Base-by-base conservation (phyloP, 768 basidiomycete species). In the Pleurotus eryngii region DNA sequence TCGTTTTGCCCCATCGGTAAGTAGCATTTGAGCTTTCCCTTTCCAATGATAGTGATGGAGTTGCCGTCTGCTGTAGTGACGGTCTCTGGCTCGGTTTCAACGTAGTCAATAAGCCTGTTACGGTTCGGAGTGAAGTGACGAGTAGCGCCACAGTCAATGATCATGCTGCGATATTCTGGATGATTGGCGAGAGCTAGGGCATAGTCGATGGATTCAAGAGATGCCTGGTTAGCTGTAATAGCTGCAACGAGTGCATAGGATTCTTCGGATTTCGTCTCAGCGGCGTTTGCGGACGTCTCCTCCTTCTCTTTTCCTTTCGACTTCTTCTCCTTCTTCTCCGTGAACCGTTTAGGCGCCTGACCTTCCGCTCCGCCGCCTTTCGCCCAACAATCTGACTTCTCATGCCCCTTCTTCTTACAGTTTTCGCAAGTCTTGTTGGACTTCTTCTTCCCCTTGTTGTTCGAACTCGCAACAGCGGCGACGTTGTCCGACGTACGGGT, bases 61-160 rank as follows among this genome's bases (percentile, higher is more conserved):
- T 45, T 53, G 27, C 72, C 67, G 50, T 74, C 65, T 4, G 72
- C 71, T 1, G 68, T 63, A 17, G 55, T 12, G 24, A 74, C 69
- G 5, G 66, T 59, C 11, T 60, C 49, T 9, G 60, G 64, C 0
- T 49, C 40, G 18, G 66, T 63, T 48, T 59, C 45, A 1, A 18
- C 12, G 51, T 61, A 73, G 46, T 67, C 68, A 30, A 61, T 35
- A 58, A 77, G 69, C 17, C 59, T 55, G 15, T 60, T 22, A 6
- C 64, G 55, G 47, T 68, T 61, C 1, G 70, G 72, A 4, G 69
- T 65, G 62, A 75, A 72, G 49, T 75, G 73, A 17, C 59, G 60
- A 8, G 59, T 70, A 6, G 72, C 67, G 30, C 75, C 70, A 51
- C 70, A 68, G 60, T 76, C 69, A 20, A 68, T 59, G 18, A 67